Evolutionary conservation across 371 early-diverging fungal species (phyloP).

Genomic region (Entomophthora muscae): DNA sequence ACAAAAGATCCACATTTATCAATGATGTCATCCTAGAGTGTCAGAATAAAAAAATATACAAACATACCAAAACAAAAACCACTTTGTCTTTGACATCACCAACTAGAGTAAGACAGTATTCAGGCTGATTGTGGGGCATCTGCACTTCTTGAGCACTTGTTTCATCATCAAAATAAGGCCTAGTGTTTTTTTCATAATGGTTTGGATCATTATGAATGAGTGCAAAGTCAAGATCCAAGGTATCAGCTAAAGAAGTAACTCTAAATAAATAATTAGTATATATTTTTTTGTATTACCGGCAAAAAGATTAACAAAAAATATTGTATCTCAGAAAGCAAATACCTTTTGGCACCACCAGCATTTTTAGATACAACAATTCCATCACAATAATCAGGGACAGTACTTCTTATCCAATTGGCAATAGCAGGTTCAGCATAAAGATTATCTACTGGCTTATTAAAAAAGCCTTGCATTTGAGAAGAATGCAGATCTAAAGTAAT

Average conservation of each 20-base stretch:
- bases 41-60: not conserved
- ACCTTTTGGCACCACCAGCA: constrained; percentile 95
- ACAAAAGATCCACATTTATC: constrained; percentile 74
- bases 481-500: constrained; percentile 93
- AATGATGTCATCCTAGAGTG: constrained; percentile 72
- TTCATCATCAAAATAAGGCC: not conserved
- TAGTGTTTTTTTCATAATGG: constrained; percentile 14
- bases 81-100: constrained; percentile 81
- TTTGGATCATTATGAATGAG: constrained; percentile 81
- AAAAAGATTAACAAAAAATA: no score
- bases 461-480: constrained; percentile 93
- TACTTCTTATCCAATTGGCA: constrained; percentile 72
- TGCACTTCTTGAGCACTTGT: not conserved
- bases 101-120: constrained; percentile 47
- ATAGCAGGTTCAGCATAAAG: constrained; percentile 85
- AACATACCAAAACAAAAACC: constrained; percentile 69
- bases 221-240: constrained; percentile 84
- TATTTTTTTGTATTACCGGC: no score
- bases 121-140: not conserved
- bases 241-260: constrained; percentile 90
- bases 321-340: no score
- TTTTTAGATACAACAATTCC: constrained; percentile 90
- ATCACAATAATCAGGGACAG: constrained; percentile 49
- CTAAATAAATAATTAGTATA: constrained; percentile 18
- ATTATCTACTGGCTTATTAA: constrained; percentile 88